Base-by-base conservation (phyloP, 331 rosid species). In the Cydonia oblonga region DNA sequence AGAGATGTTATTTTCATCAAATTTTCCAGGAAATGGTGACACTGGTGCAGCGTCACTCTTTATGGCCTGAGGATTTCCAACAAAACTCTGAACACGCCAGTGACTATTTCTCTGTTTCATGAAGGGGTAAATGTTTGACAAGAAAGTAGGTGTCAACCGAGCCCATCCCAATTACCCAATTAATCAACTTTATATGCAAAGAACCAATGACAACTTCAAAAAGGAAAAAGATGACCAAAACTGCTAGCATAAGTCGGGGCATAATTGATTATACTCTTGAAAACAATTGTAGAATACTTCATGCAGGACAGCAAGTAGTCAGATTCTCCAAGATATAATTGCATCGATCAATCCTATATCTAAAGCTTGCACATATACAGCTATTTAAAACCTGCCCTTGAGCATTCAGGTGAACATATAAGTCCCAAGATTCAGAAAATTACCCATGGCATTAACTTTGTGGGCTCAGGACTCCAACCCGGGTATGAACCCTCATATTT, bases 401-500 rank as follows among this genome's bases (percentile, higher is more conserved):
- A n/a, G n/a, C n/a, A n/a, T n/a, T 46, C 46, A 72, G 29, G 26
- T 6, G 57, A 40, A 26, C 32, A 28, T 64, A 67, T 23, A 26
- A 49, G 59, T 49, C 35, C n/a, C 70, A 62, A 33, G 64, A 67
- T 30, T 62, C 46, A 78, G 76, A 40, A 59, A 23, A 65, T 81
- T 86, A 95, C 99, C 99, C 99, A 95, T 56, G 99, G 99, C 86
- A 95, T 88, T 80, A 90, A 84, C 81, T 95, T 95, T 9, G 96
- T 79, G 7, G 96, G 90, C 87, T 95, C 96, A n/a, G 90, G 80
- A 81, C 82, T 81, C 97, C 97, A 95, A 72, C 88, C 96, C 80
- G 81, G 97, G 78, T 87, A 89, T 7, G 97, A 87, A 65, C 90
- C 99, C 73, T 95, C 99, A 46, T 83, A 86, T 74, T 91, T 95